Evolutionary conservation across 371 early-diverging fungal genomes (phyloP).

Genomic region (Umbelopsis sp.): DNA sequence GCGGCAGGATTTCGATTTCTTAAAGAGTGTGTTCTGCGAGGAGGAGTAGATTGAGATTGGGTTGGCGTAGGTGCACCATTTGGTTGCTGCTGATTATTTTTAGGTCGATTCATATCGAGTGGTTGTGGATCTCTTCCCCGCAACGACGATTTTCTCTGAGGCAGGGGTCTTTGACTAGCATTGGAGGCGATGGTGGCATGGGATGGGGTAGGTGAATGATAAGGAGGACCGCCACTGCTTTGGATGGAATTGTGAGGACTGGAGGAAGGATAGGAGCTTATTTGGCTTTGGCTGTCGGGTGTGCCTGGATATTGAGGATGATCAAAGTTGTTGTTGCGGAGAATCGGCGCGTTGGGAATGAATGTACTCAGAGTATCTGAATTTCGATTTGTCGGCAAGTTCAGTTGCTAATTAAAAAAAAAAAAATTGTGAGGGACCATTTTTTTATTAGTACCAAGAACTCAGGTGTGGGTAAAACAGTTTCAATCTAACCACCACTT

Average conservation of each 20-base stretch:
- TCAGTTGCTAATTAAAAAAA: neutral
- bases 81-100: neutral
- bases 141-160: slow-evolving; percentile 7
- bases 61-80: neutral
- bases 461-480: neutral
- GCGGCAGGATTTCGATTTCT: neutral
- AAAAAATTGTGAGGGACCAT: neutral
- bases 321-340: neutral
- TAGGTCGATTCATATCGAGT: neutral
- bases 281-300: neutral
- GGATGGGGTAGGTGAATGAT: slow-evolving; percentile 10
- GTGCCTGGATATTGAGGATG: neutral
- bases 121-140: slow-evolving; percentile 5
- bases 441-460: too few species aligned
- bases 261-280: neutral
- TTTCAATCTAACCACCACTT: neutral
- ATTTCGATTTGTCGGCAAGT: slow-evolving; percentile 14
- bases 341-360: slow-evolving; percentile 16
- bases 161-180: neutral
- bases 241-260: slow-evolving; percentile 7
- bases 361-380: slow-evolving; percentile 14
- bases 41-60: slow-evolving; percentile 10
- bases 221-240: neutral
- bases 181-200: slow-evolving; percentile 6
- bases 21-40: slow-evolving; percentile 8